phyloP scores from a whole-genome alignment of 768 basidiomycete genomes.

The Galerina marginata region DNA sequence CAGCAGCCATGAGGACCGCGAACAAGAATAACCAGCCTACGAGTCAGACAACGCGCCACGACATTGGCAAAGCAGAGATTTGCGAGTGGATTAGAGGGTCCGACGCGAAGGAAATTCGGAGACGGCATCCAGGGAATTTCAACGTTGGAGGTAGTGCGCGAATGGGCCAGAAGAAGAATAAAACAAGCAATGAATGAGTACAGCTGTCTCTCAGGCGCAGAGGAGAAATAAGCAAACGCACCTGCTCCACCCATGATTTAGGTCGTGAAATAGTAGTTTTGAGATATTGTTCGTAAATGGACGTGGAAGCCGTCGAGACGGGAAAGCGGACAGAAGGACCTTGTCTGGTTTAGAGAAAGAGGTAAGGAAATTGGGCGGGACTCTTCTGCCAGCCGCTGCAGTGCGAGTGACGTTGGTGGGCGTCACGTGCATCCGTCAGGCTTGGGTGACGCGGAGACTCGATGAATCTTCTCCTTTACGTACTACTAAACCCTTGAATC shows the following conservation, averaged over 20 bases:
- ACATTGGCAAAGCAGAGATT: conserved; percentile 1
- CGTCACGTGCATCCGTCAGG: conserved; percentile 8
- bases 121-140: no score
- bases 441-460: background rate
- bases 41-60: conserved; percentile 5
- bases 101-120: background rate
- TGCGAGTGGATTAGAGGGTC: background rate
- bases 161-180: conserved; percentile 2
- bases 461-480: background rate
- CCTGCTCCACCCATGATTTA: conserved; percentile 48
- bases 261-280: conserved; percentile 21
- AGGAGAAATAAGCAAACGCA: conserved; percentile 27
- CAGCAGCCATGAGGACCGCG: conserved; percentile 93
- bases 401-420: conserved; percentile 17
- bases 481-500: no score
- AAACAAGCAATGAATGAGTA: conserved; percentile 8
- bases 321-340: conserved; percentile 4
- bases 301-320: background rate
- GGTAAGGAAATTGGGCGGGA: background rate
- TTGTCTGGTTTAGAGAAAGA: conserved; percentile 1
- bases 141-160: background rate
- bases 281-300: conserved; percentile 14
- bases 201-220: conserved; percentile 15
- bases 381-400: conserved; percentile 14
- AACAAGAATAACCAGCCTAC: conserved; percentile 97